These are phyloP conservation scores for Nannochloropsis granulata DNA, from an alignment of 108 stramenopile species.

Conservation along the genomic window DNA sequence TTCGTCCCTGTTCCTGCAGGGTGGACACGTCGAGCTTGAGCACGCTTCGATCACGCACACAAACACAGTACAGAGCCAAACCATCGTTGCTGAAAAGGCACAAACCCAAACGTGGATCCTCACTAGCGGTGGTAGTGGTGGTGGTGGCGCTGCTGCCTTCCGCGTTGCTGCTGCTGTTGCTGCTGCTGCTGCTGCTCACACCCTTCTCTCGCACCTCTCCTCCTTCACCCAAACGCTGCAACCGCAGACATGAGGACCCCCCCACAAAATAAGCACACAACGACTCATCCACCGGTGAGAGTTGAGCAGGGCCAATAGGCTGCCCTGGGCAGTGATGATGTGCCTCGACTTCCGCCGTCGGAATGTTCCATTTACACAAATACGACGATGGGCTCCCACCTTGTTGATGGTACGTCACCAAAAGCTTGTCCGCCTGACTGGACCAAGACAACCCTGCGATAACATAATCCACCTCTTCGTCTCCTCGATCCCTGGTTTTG, in stretches of 20 bases:
- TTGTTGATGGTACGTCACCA: neutral
- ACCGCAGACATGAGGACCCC: neutral
- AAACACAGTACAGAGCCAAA: neutral
- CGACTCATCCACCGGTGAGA: neutral
- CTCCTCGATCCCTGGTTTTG: neutral
- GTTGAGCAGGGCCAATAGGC: neutral
- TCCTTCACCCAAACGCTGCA: neutral
- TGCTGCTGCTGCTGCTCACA: too few species aligned
- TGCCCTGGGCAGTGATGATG: neutral
- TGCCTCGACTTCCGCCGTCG: neutral
- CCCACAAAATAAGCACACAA: neutral
- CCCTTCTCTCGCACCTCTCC: neutral
- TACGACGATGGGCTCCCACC: neutral
- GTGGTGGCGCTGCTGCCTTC: neutral
- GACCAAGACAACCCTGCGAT: neutral
- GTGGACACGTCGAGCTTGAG: neutral
- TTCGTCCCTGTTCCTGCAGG: neutral
- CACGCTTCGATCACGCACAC: neutral
- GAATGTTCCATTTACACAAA: neutral
- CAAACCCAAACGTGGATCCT: neutral
- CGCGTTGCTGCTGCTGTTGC: neutral
- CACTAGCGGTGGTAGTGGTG: neutral
- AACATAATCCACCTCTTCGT: neutral
- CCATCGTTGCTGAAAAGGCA: neutral
- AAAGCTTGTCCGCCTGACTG: neutral